Evolutionary conservation across 2,329 filamentous ascomycete genomes (phyloP), one percentile per base, ranked within the genome.

Genomic region (Arachnomyces sp.): DNA sequence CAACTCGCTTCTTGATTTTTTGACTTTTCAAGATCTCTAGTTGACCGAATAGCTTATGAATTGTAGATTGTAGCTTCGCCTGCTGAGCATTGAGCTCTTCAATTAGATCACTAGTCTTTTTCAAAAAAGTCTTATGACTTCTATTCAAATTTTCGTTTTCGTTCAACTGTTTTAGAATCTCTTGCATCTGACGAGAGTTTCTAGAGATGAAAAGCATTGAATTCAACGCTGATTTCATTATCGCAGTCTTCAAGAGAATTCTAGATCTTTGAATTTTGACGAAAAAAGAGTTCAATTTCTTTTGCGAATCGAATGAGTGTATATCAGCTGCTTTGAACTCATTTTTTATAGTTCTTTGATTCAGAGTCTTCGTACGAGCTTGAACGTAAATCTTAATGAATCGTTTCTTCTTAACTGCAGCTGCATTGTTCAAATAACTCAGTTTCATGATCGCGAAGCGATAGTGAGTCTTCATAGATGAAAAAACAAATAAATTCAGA

Each of bases 281-380:
- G 13, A 31, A 6, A 9, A 18, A 38, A 28, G 29, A 38, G 17
- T 28, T 25, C 21, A 38, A 15, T 5, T 4, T 2, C 18, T 38
- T 38, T 31, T 12, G 6, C 15, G 29, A 3, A 17, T 38, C 32
- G 3, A n/a, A 38, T 13, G 36, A 17, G 18, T 21, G 14, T 31
- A 38, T 15, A 16, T 11, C 36, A 38, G 28, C 36, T 31, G 29
- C 36, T 38, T 38, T 38, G 16, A 31, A n/a, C n/a, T n/a, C n/a
- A n/a, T n/a, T 14, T 30, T 3, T 29, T 38, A 38, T 25, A 18
- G 18, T 12, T 31, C 13, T 15, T 4, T 14, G 8, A 16, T 7
- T 38, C 25, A 38, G 28, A 15, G 28, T 25, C 28, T 38, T 7
- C 12, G 9, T 8, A n/a, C 25, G 17, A 4, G 28, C 36, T 13